Evolutionary conservation across 305 asterid species (phyloP).

Genomic region (Solanum aculeatissimum): DNA sequence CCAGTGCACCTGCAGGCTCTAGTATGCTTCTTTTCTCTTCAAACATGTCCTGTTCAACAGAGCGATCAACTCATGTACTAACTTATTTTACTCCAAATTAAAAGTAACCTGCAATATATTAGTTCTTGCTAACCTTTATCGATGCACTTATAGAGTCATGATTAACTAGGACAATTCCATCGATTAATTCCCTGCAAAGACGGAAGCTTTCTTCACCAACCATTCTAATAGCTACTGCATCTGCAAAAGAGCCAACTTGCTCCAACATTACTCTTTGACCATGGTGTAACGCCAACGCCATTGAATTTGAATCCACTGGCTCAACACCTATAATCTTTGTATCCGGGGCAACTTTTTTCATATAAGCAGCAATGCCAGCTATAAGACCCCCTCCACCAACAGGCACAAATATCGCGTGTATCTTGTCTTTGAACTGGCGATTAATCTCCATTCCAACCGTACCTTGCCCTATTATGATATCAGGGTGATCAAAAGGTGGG

Average conservation of each 20-base stretch:
- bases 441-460: constrained; percentile 89
- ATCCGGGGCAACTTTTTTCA: constrained; percentile 72
- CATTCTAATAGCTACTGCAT: constrained; percentile 86
- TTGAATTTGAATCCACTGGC: constrained; percentile 84
- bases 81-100: too few relatives aligned
- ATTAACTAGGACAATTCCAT: constrained; percentile 78
- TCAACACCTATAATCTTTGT: constrained; percentile 84
- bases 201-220: constrained; percentile 77
- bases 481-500: constrained; percentile 92
- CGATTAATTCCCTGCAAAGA: constrained; percentile 61
- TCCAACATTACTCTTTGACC: constrained; percentile 64
- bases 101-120: background rate
- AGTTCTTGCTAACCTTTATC: constrained; percentile 48
- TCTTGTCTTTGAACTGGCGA: constrained; percentile 49
- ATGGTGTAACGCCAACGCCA: constrained; percentile 78
- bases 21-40: constrained; percentile 88
- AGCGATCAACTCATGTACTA: background rate
- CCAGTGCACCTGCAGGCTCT: constrained; percentile 92
- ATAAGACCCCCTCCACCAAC: constrained; percentile 90
- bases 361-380: constrained; percentile 87
- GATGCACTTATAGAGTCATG: constrained; percentile 93
- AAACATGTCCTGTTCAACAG: constrained; percentile 61
- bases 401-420: constrained; percentile 84
- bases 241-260: constrained; percentile 93
- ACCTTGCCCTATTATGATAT: constrained; percentile 80